Evolutionary conservation across 176 grass and related monocot genomes (phyloP).

Genomic region (Elymus sibiricus): DNA sequence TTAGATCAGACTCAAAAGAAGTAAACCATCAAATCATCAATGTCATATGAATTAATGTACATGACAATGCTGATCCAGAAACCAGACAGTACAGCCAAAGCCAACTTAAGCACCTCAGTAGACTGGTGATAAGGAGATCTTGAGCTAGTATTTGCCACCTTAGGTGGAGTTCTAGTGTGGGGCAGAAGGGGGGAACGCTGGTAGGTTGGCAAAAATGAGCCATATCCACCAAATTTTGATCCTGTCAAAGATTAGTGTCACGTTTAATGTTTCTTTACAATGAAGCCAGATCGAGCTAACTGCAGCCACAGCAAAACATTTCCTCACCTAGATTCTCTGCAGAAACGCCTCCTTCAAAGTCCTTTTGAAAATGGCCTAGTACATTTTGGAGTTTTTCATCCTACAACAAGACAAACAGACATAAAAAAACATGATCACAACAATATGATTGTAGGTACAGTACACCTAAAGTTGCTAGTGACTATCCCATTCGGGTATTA

Average conservation of each 20-base stretch:
- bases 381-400: slow-evolving; percentile 83
- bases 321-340: slow-evolving; percentile 89
- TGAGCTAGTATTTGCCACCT: slow-evolving; percentile 34
- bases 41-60: slow-evolving; percentile 20
- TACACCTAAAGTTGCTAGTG: background rate
- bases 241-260: slow-evolving; percentile 50
- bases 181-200: slow-evolving; percentile 74
- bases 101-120: slow-evolving; percentile 56
- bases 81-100: slow-evolving; percentile 25
- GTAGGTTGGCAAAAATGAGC: slow-evolving; percentile 91
- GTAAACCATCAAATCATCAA: slow-evolving; percentile 19
- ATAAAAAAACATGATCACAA: background rate
- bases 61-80: slow-evolving; percentile 31
- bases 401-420: slow-evolving; percentile 42
- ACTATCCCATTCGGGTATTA: background rate
- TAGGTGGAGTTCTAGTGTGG: slow-evolving; percentile 64
- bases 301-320: slow-evolving; percentile 14
- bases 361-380: slow-evolving; percentile 89
- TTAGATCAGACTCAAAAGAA: background rate
- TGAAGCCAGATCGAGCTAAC: slow-evolving; percentile 25
- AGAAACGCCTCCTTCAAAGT: slow-evolving; percentile 85
- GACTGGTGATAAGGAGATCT: slow-evolving; percentile 70
- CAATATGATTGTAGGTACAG: slow-evolving; percentile 5
- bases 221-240: slow-evolving; percentile 93
- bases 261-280: slow-evolving; percentile 29